These are phyloP conservation scores for Triangularia verruculosa DNA, from an alignment of 2,329 filamentous ascomycete species.

Conservation along the genomic window DNA sequence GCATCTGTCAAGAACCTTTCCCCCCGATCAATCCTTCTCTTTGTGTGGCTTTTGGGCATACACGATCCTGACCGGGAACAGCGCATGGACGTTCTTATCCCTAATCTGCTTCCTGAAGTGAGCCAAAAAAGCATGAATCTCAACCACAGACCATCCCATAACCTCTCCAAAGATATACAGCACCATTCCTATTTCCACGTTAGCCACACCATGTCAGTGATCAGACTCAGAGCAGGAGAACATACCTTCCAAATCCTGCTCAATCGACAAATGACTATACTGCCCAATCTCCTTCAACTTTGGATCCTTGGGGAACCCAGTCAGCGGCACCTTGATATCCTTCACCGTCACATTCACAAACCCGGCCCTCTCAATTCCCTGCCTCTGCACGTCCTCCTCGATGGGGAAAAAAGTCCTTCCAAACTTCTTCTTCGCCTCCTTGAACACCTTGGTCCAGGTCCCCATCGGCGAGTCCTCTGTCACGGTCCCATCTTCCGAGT, in stretches of 20 bases:
- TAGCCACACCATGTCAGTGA: no score
- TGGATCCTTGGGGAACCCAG: slow-evolving; percentile 11
- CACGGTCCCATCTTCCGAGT: slow-evolving; percentile 52
- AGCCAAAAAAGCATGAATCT: slow-evolving; percentile 17
- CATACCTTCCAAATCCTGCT: slow-evolving; percentile 17
- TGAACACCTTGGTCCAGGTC: slow-evolving; percentile 19
- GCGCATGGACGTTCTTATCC: background rate
- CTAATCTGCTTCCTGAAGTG: slow-evolving; percentile 6
- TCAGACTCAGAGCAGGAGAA: no score
- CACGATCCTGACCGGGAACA: slow-evolving; percentile 1
- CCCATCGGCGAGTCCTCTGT: slow-evolving; percentile 18
- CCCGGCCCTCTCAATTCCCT: slow-evolving; percentile 17
- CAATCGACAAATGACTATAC: slow-evolving; percentile 6
- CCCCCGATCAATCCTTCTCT: background rate
- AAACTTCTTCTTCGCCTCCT: slow-evolving; percentile 13
- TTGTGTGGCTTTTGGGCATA: slow-evolving; percentile 2
- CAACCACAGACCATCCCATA: slow-evolving; percentile 16
- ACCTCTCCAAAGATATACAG: slow-evolving; percentile 15
- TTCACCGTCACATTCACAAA: slow-evolving; percentile 17
- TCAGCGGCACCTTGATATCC: slow-evolving; percentile 12
- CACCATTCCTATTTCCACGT: slow-evolving; percentile 12
- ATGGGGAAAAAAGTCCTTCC: slow-evolving; percentile 17
- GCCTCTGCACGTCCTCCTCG: slow-evolving; percentile 14
- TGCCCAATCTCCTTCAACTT: slow-evolving; percentile 14
- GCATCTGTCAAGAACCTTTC: no score